Evolutionary conservation across 257 asterid species (phyloP).

Genomic region (Coffea eugenioides): DNA sequence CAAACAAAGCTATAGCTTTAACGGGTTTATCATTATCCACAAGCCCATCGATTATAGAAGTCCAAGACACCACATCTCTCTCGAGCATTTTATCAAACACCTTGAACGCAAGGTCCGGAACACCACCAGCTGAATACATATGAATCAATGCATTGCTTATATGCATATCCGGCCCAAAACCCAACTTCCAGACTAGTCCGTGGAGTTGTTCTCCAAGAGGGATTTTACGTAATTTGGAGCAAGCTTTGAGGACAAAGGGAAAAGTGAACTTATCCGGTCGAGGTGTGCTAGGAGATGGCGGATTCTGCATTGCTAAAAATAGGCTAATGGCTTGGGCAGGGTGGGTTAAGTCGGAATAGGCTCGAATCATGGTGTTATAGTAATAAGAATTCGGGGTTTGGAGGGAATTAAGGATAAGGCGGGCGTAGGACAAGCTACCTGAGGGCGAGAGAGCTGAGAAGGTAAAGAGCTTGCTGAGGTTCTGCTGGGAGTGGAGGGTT

Average conservation of each 20-base stretch:
- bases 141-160: constrained; percentile 26
- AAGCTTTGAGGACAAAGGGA: constrained; percentile 31
- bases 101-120: constrained; percentile 10
- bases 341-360: constrained; percentile 28
- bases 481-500: not conserved
- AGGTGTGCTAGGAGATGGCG: not conserved
- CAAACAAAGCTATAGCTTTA: too few relatives aligned
- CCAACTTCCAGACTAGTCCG: constrained; percentile 20
- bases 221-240: constrained; percentile 16
- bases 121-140: constrained; percentile 24
- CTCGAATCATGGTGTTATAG: constrained; percentile 31
- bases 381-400: constrained; percentile 25
- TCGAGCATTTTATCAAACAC: constrained; percentile 17
- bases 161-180: constrained; percentile 15
- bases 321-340: constrained; percentile 24
- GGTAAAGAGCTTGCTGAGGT: constrained; percentile 20
- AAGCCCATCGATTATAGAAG: too few relatives aligned
- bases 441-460: constrained; percentile 35
- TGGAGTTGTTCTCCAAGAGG: constrained; percentile 27
- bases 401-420: constrained; percentile 23
- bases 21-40: too few relatives aligned
- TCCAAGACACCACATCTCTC: too few relatives aligned
- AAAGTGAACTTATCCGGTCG: constrained; percentile 35
- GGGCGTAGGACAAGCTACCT: constrained; percentile 29
- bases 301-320: constrained; percentile 25